These are phyloP conservation scores for Mesotaenium endlicherianum DNA, from an alignment of 139 green algal species.

Conservation along the genomic window DNA sequence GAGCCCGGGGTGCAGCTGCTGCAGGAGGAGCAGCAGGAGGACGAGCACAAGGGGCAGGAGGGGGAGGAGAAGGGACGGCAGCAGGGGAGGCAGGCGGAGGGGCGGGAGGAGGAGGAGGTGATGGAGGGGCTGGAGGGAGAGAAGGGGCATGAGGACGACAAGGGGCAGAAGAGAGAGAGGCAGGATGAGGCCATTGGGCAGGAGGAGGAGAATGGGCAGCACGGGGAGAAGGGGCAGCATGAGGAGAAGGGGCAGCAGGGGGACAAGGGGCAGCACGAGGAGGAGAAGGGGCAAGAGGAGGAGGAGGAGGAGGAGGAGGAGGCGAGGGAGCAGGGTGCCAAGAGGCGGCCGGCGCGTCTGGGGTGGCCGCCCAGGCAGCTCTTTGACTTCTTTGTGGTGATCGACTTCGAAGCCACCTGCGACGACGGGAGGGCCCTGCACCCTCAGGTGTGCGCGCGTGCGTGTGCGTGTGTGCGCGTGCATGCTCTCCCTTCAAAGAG, in stretches of 20 bases:
- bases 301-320: not conserved
- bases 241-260: not conserved
- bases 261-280: not conserved
- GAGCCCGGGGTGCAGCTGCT: no score
- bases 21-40: no score
- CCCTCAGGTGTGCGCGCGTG: no score
- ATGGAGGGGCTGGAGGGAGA: no score
- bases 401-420: slow-evolving; percentile 51
- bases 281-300: not conserved
- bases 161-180: not conserved
- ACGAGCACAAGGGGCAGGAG: no score
- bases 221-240: not conserved
- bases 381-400: slow-evolving; percentile 48
- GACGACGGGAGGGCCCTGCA: slow-evolving; percentile 24
- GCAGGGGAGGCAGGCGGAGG: no score
- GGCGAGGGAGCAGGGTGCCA: no score
- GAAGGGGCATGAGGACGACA: not conserved
- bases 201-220: not conserved
- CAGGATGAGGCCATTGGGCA: not conserved
- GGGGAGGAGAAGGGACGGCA: no score
- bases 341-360: no score
- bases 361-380: slow-evolving; percentile 8
- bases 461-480: no score
- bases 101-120: no score
- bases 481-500: no score